phyloP scores from a whole-genome alignment of 176 grass and related monocot species.

The Oryza rufipogon region DNA sequence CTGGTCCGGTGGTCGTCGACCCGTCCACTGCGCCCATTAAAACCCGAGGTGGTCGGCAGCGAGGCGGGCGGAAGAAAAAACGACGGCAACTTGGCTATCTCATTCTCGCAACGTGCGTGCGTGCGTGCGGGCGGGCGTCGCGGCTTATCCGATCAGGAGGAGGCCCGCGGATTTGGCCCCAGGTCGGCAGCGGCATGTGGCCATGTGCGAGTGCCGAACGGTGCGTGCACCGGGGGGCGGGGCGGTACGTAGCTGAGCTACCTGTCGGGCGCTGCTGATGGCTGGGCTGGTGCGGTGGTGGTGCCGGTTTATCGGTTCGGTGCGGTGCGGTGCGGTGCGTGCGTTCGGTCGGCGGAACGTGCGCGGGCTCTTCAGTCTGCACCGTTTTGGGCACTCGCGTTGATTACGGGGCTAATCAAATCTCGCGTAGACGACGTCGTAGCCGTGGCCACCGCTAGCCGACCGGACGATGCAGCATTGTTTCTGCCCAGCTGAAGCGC shows the following conservation, averaged over 20 bases:
- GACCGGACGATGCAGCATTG: background rate
- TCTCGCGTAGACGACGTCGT: background rate
- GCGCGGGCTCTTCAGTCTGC: background rate
- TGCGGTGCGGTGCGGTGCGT: background rate
- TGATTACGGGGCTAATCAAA: background rate
- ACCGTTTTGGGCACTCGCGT: background rate
- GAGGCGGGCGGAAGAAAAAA: too few relatives aligned
- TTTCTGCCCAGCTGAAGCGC: background rate
- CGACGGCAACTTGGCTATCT: background rate
- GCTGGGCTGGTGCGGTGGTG: background rate
- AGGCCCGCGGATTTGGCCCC: constrained; percentile 5
- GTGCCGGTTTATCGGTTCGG: background rate
- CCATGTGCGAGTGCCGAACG: background rate
- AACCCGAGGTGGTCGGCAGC: too few relatives aligned
- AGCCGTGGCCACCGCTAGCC: background rate
- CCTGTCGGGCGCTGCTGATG: too few relatives aligned
- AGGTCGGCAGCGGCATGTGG: constrained; percentile 23
- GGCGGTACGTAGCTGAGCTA: background rate
- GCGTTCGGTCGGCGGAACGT: background rate
- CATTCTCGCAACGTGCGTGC: background rate
- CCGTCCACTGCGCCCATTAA: too few relatives aligned
- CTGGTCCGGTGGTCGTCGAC: background rate
- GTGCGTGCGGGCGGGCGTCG: background rate
- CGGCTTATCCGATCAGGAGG: constrained; percentile 21
- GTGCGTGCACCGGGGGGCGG: background rate